Conservation (phyloP, 2,329 filamentous ascomycete genomes). For the Fusarium sp. region DNA sequence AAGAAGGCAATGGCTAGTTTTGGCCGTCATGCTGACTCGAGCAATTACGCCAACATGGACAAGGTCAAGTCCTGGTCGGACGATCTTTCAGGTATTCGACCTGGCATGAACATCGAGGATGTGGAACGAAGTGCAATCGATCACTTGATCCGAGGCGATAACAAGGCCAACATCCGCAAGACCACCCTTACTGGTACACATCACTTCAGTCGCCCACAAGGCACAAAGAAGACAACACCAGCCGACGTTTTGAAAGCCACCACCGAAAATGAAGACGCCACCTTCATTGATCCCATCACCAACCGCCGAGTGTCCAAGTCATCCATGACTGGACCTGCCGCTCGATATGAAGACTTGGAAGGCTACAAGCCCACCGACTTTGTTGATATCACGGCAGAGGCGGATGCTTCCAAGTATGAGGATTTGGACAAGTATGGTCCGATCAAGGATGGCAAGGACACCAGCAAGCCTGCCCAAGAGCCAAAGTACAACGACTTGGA, state of each 20-base stretch:
- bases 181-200: conserved; percentile 50
- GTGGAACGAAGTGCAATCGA: conserved; percentile 59
- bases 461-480: conserved; percentile 26
- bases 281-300: conserved; percentile 68
- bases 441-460: conserved; percentile 41
- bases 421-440: conserved; percentile 54
- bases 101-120: conserved; percentile 58
- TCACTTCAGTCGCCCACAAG: conserved; percentile 43
- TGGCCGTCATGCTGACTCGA: conserved; percentile 52
- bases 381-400: conserved; percentile 30
- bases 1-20: conserved; percentile 56
- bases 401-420: conserved; percentile 47
- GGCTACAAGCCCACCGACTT: conserved; percentile 51
- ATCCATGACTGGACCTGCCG: conserved; percentile 31
- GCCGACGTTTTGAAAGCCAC: conserved; percentile 44
- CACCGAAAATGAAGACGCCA: conserved; percentile 24
- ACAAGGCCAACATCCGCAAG: conserved; percentile 46
- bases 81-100: conserved; percentile 52
- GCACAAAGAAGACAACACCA: conserved; percentile 32
- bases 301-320: conserved; percentile 61
- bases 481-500: conserved; percentile 49
- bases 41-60: conserved; percentile 52
- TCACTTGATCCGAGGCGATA: conserved; percentile 54
- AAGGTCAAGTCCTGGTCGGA: conserved; percentile 52
- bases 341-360: conserved; percentile 49